Evolutionary conservation across 495 filamentous ascomycete species (phyloP).

Genomic region (Terfezia boudieri): DNA sequence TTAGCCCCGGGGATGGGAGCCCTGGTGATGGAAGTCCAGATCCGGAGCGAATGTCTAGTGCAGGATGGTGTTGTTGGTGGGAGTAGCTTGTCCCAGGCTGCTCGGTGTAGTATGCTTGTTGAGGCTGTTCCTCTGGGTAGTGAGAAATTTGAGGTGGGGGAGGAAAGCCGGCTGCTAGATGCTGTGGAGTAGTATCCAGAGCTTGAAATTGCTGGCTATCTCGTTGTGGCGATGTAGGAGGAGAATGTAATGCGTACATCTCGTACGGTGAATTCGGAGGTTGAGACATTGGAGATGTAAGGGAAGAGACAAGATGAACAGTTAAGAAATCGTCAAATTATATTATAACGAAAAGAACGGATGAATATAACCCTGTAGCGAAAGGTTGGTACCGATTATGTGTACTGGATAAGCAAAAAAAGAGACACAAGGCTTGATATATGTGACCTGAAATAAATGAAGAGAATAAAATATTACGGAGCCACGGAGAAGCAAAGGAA

Average conservation of each 20-base stretch:
- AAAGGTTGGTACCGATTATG: no score
- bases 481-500: no score
- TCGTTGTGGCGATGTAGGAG: background rate
- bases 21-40: conserved; percentile 2
- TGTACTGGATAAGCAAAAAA: no score
- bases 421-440: no score
- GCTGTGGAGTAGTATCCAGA: no score
- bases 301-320: no score
- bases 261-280: background rate
- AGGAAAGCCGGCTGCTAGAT: conserved; percentile 1
- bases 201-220: background rate
- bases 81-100: conserved; percentile 4
- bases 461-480: no score
- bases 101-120: background rate
- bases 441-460: no score
- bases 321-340: no score
- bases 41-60: conserved; percentile 8
- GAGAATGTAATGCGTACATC: background rate
- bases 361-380: no score
- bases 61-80: conserved; percentile 4
- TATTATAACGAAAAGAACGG: no score
- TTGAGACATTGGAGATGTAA: no score
- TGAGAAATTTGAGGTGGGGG: conserved; percentile 4
- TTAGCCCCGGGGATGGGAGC: background rate
- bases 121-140: conserved; percentile 2